Conservation (phyloP, 352 stramenopile genomes). For the Elongisporangium prolatum region DNA sequence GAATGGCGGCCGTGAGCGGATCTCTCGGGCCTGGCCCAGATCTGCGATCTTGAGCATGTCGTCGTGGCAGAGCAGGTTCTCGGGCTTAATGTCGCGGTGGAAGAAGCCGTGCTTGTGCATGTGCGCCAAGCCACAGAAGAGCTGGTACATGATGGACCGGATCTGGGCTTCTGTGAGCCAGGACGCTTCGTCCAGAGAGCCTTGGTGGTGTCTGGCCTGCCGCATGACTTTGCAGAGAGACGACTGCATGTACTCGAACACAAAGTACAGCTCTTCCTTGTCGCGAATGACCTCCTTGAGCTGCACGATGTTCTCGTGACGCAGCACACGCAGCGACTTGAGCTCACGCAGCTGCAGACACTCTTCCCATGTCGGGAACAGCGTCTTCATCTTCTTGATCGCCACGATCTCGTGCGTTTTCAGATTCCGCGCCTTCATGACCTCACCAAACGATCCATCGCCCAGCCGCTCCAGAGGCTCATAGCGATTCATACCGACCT, state of each 20-base stretch:
- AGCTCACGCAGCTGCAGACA: slow-evolving; percentile 80
- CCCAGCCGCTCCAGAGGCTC: slow-evolving; percentile 90
- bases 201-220: slow-evolving; percentile 28
- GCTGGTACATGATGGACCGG: slow-evolving; percentile 73
- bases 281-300: slow-evolving; percentile 85
- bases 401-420: slow-evolving; percentile 89
- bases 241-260: slow-evolving; percentile 86
- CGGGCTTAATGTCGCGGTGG: slow-evolving; percentile 79
- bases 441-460: slow-evolving; percentile 92
- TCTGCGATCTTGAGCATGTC: slow-evolving; percentile 75
- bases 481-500: slow-evolving; percentile 81
- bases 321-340: slow-evolving; percentile 65
- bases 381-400: slow-evolving; percentile 83
- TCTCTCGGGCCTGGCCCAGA: slow-evolving; percentile 67
- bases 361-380: slow-evolving; percentile 79
- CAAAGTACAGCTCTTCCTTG: slow-evolving; percentile 85
- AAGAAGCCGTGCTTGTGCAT: slow-evolving; percentile 86
- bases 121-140: slow-evolving; percentile 68
- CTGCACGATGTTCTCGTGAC: slow-evolving; percentile 81
- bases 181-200: slow-evolving; percentile 40
- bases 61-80: slow-evolving; percentile 63
- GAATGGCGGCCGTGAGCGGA: slow-evolving; percentile 60
- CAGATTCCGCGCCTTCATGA: slow-evolving; percentile 87
- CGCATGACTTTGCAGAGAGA: slow-evolving; percentile 77
- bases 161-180: slow-evolving; percentile 66